Evolutionary conservation across 2,329 filamentous ascomycete species (phyloP).

Genomic region (Fusarium chlamydosporum): DNA sequence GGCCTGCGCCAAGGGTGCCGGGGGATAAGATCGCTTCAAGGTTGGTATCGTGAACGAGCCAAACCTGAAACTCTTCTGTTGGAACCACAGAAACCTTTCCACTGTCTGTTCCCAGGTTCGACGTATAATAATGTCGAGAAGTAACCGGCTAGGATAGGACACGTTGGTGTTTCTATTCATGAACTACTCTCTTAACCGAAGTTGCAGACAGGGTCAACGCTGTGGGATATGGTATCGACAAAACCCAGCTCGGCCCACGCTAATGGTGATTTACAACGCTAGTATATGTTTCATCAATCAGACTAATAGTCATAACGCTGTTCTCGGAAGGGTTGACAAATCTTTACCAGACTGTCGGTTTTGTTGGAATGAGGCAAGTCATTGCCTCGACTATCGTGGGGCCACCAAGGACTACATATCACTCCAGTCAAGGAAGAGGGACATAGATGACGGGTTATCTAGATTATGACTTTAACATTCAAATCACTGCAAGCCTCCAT

Average conservation of each 20-base stretch:
- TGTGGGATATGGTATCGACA: not conserved
- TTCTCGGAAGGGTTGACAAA: not conserved
- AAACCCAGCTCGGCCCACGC: not conserved
- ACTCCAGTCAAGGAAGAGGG: not conserved
- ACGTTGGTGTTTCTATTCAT: no score
- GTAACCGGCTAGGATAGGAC: no score
- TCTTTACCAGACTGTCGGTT: slow-evolving; percentile 7
- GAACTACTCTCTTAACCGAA: not conserved
- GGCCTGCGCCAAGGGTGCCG: not conserved
- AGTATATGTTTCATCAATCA: not conserved
- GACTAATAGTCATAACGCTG: not conserved
- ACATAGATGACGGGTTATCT: not conserved
- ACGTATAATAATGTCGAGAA: no score
- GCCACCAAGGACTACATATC: not conserved
- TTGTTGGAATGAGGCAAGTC: slow-evolving; percentile 25
- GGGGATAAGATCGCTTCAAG: no score
- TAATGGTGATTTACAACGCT: not conserved
- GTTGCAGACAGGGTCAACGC: not conserved
- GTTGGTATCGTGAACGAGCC: not conserved
- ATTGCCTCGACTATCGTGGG: slow-evolving; percentile 5
- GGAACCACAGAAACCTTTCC: not conserved
- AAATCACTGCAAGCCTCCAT: not conserved
- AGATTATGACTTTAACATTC: not conserved
- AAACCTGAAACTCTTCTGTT: not conserved
- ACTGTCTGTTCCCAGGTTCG: no score